These are phyloP conservation scores for Chenopodium album DNA, from an alignment of 148 eudicot species.

Conservation along the genomic window DNA sequence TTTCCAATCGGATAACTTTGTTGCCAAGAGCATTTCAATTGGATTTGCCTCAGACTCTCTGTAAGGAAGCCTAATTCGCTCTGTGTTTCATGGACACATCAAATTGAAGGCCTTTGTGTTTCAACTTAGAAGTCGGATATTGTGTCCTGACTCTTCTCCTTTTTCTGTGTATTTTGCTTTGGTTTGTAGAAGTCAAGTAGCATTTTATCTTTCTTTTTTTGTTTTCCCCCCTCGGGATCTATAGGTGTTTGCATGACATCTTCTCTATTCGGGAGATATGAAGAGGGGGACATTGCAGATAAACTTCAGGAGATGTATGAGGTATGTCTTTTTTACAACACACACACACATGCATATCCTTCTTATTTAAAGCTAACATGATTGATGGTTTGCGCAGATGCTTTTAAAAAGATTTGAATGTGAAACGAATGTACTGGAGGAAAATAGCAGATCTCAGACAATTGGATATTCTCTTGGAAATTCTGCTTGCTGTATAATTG, in stretches of 20 bases:
- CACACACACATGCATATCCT: no score
- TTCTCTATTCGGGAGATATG: conserved; percentile 42
- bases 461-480: conserved; percentile 26
- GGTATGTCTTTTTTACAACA: conserved; percentile 33
- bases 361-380: background rate
- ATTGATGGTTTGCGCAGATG: conserved; percentile 37
- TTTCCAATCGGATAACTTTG: no score
- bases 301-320: conserved; percentile 74
- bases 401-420: conserved; percentile 49
- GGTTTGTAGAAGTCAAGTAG: background rate
- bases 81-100: no score
- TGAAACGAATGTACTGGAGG: conserved; percentile 55
- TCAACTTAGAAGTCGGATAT: background rate
- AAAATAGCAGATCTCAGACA: conserved; percentile 26
- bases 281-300: conserved; percentile 36
- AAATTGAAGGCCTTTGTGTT: no score
- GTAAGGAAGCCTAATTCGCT: no score
- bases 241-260: conserved; percentile 75
- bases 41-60: no score
- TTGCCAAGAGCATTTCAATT: no score
- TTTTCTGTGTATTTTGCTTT: background rate
- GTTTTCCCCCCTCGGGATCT: conserved; percentile 16
- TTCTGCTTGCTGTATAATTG: conserved; percentile 53
- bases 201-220: background rate
- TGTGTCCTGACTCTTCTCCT: background rate